phyloP scores from a whole-genome alignment of 1,139 yeast genomes.

The Magnusiomyces starmeri region DNA sequence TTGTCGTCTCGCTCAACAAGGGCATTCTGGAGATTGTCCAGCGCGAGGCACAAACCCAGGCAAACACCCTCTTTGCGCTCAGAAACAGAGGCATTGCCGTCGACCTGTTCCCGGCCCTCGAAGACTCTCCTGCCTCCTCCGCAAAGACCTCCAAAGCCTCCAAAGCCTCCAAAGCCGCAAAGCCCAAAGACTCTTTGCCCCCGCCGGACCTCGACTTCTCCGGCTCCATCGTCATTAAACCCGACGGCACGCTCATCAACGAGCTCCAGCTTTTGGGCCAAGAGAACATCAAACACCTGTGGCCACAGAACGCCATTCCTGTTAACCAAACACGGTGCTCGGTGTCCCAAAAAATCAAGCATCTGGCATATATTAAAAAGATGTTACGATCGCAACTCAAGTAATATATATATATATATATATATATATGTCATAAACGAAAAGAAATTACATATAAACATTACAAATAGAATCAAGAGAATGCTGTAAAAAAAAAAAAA shows the following conservation, averaged over 20 bases:
- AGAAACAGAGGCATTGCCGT: conserved; percentile 43
- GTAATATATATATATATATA: background rate
- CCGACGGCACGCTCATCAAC: conserved; percentile 22
- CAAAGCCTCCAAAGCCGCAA: conserved; percentile 17
- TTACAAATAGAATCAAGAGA: too few relatives aligned
- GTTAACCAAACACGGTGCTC: conserved; percentile 25
- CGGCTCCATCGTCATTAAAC: conserved; percentile 18
- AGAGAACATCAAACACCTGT: conserved; percentile 17
- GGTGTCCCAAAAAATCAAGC: conserved; percentile 30
- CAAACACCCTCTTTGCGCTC: conserved; percentile 35
- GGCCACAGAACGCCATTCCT: conserved; percentile 18
- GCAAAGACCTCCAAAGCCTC: conserved; percentile 8
- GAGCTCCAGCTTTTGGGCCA: conserved; percentile 31
- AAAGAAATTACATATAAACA: background rate
- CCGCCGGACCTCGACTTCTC: conserved; percentile 17
- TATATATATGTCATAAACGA: background rate
- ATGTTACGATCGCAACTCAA: conserved; percentile 7
- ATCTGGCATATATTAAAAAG: conserved; percentile 29
- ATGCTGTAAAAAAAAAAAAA: background rate
- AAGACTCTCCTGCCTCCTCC: conserved; percentile 9
- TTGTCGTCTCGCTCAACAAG: conserved; percentile 50
- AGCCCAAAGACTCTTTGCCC: conserved; percentile 18
- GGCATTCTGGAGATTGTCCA: conserved; percentile 57
- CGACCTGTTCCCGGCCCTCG: conserved; percentile 23
- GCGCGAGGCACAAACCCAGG: conserved; percentile 46